A percentile compares a stretch with the other conserved stretches of the same genome.
These are phyloP conservation scores for Phytophthora fragariaefolia DNA, from an alignment of 352 stramenopile species.

Conservation along the genomic window DNA sequence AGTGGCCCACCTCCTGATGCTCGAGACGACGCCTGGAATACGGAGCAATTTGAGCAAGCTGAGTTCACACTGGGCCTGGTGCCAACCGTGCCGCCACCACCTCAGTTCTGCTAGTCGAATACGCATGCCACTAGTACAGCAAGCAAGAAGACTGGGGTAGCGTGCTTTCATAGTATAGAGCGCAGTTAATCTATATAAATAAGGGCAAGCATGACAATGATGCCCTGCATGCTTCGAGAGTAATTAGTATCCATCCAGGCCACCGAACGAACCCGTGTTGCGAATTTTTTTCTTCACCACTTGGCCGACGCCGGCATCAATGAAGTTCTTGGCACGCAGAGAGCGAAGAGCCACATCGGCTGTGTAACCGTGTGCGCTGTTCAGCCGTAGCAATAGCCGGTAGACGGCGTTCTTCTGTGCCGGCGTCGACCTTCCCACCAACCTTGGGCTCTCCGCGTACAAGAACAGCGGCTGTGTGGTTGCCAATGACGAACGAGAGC, in stretches of 20 bases:
- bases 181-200: constrained; percentile 39
- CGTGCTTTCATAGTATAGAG: constrained; percentile 24
- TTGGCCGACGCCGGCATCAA: constrained; percentile 55
- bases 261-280: constrained; percentile 33
- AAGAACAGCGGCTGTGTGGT: constrained; percentile 49
- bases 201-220: constrained; percentile 15
- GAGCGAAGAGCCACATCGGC: constrained; percentile 70
- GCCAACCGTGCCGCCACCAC: constrained; percentile 58
- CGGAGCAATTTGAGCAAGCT: constrained; percentile 56
- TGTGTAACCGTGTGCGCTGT: constrained; percentile 45
- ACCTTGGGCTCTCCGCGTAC: constrained; percentile 70
- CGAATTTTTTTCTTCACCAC: constrained; percentile 60
- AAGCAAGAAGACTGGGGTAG: constrained; percentile 10
- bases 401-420: constrained; percentile 64
- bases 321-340: constrained; percentile 72
- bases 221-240: constrained; percentile 4
- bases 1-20: constrained; percentile 30
- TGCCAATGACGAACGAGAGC: constrained; percentile 29
- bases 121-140: neutral
- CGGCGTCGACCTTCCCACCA: constrained; percentile 50
- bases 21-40: constrained; percentile 72
- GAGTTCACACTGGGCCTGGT: constrained; percentile 70
- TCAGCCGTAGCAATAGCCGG: constrained; percentile 60
- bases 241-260: constrained; percentile 39
- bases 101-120: constrained; percentile 52